A percentile compares a stretch with the other conserved stretches of the same genome.
phyloP scores from a whole-genome alignment of 2,329 filamentous ascomycete species.

The Triangularia verruculosa region DNA sequence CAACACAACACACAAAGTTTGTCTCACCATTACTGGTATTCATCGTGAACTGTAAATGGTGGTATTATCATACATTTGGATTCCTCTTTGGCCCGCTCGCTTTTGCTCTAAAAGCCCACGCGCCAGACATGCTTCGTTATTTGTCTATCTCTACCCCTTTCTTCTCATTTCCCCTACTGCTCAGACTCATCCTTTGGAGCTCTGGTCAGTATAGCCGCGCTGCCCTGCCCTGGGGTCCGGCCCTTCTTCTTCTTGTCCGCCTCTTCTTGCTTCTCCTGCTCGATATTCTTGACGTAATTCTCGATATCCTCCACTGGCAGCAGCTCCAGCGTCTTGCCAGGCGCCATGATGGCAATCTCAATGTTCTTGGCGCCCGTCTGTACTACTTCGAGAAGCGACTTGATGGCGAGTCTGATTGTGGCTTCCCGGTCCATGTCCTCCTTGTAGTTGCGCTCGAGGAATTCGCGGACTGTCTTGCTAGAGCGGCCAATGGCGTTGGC shows the following conservation, averaged over 20 bases:
- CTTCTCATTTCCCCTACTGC: slow-evolving; percentile 11
- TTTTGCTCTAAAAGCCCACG: not conserved
- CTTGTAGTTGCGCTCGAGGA: slow-evolving; percentile 98
- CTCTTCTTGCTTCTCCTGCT: slow-evolving; percentile 99
- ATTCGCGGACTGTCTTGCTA: slow-evolving; percentile 98
- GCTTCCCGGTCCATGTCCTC: slow-evolving; percentile 94
- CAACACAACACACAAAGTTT: not conserved
- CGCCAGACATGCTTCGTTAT: not conserved
- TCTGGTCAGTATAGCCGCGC: slow-evolving; percentile 72
- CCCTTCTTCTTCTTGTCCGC: slow-evolving; percentile 94
- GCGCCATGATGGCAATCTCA: slow-evolving; percentile 97
- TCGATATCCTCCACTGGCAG: slow-evolving; percentile 95
- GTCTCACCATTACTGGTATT: not conserved
- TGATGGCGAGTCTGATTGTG: slow-evolving; percentile 95
- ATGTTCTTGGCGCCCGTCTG: slow-evolving; percentile 99
- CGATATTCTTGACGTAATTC: slow-evolving; percentile 96
- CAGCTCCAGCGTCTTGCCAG: slow-evolving; percentile 88
- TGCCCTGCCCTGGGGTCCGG: slow-evolving; percentile 65
- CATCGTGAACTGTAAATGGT: not conserved
- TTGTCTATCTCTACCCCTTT: slow-evolving; percentile 5
- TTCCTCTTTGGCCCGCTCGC: not conserved
- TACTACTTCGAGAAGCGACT: slow-evolving; percentile 95
- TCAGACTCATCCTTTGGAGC: slow-evolving; percentile 37
- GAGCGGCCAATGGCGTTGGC: slow-evolving; percentile 97
- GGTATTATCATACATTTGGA: slow-evolving; percentile 3